Evolutionary conservation across 2,329 filamentous ascomycete genomes (phyloP), one percentile per base, ranked within the genome.

Genomic region (Neonectria magnoliae): DNA sequence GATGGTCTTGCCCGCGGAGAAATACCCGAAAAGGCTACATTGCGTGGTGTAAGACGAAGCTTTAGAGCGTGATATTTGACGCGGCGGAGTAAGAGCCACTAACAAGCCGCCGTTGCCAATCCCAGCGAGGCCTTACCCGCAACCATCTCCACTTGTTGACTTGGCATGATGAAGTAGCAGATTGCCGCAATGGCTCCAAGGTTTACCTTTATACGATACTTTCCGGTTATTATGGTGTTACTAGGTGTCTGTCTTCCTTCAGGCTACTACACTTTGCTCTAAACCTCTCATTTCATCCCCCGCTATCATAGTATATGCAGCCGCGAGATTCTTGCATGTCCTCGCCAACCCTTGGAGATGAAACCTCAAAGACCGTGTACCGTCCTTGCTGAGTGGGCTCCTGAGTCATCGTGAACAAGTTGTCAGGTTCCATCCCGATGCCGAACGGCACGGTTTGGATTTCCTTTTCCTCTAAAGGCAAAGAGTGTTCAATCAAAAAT

Each of bases 401-500:
- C 18, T 53, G 50, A 6, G 50, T 25, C 22, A 29, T 29, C 5
- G 50, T 20, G 9, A 31, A 36, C 10, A 53, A 53, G 11, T 11
- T n/a, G n/a, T 53, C 50, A 6, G 20, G 11, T n/a, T 36, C 50
- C 2, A 36, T 16, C 5, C 22, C 18, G 4, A 31, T 22, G 18
- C 29, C 50, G 5, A n/a, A 29, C 10, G n/a, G 25, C 11, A 53
- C n/a, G 10, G 50, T 20, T 22, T 53, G 22, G 27, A 48, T 33
- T 6, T 33, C n/a, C 27, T 50, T 55, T 8, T 61, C 70, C 3
- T 53, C 48, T 9, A 65, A 20, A 2, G 65, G 48, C 8, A 65
- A 57, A 2, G 68, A 68, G 36, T 70, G 50, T 31, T 70, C 61
- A 10, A 71, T 55, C 5, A 70, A 52, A 11, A 69, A 70, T 5